Evolutionary conservation across 2,329 filamentous ascomycete genomes (phyloP).

Genomic region (Onygenales sp.): DNA sequence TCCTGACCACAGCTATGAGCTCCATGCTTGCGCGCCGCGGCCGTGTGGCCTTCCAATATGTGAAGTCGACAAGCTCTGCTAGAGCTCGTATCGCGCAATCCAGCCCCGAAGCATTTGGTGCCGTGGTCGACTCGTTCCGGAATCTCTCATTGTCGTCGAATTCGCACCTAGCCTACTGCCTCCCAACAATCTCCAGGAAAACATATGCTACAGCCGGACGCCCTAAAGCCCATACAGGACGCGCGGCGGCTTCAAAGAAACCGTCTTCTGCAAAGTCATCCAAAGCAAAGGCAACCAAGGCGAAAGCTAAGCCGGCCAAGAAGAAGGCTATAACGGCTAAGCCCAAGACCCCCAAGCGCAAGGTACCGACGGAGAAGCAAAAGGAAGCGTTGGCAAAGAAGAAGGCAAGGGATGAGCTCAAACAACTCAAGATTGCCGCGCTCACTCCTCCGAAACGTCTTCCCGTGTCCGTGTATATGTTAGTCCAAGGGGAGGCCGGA

Average conservation of each 20-base stretch:
- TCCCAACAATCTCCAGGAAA: constrained; percentile 16
- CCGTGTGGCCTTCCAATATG: constrained; percentile 17
- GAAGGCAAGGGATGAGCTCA: constrained; percentile 21
- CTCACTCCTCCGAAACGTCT: constrained; percentile 28
- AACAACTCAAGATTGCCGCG: constrained; percentile 24
- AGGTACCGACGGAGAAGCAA: constrained; percentile 23
- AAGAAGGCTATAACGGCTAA: constrained; percentile 11
- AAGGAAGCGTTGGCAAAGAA: constrained; percentile 18
- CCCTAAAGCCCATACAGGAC: constrained; percentile 9
- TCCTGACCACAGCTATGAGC: constrained; percentile 19
- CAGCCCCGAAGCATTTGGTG: not conserved
- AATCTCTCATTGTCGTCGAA: not conserved
- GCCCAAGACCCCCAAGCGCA: constrained; percentile 17
- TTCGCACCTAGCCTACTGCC: constrained; percentile 7
- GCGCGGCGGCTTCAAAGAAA: constrained; percentile 11
- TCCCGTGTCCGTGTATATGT: constrained; percentile 14
- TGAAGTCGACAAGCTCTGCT: not conserved
- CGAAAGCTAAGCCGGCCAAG: constrained; percentile 20
- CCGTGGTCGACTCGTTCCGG: not conserved
- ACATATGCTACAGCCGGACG: constrained; percentile 23
- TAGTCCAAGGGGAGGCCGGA: constrained; percentile 16
- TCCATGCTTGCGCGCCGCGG: constrained; percentile 22
- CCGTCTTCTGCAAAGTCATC: constrained; percentile 8
- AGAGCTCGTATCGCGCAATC: not conserved
- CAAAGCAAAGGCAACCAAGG: constrained; percentile 14